Conservation (phyloP, 2,329 filamentous ascomycete species). For the Rutstroemia sp. region DNA sequence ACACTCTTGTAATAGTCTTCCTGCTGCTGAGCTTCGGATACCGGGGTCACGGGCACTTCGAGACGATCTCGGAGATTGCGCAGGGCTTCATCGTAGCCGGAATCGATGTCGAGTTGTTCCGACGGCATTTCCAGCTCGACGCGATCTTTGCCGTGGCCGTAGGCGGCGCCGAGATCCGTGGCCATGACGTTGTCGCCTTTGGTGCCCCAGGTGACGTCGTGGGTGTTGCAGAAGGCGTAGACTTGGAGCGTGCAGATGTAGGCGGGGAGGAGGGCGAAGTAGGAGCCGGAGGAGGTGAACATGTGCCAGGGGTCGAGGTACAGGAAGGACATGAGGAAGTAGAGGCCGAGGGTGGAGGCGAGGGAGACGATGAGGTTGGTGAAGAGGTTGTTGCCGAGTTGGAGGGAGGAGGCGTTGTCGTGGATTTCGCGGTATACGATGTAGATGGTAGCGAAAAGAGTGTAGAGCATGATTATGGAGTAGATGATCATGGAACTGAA, state of each 20-base stretch:
- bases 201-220: conserved; percentile 98
- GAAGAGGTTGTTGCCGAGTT: conserved; percentile 80
- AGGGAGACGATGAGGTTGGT: conserved; percentile 89
- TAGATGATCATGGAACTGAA: conserved; percentile 84
- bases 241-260: conserved; percentile 98
- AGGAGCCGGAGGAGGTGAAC: conserved; percentile 85
- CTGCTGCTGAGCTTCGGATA: conserved; percentile 76
- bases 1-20: conserved; percentile 99
- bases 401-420: conserved; percentile 38
- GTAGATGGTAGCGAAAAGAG: conserved; percentile 79
- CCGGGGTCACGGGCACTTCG: conserved; percentile 58
- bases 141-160: conserved; percentile 55
- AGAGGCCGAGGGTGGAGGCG: conserved; percentile 83
- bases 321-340: conserved; percentile 92
- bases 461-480: conserved; percentile 91
- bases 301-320: conserved; percentile 99
- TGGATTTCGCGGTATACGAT: conserved; percentile 78
- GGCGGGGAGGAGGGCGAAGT: conserved; percentile 83
- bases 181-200: conserved; percentile 96
- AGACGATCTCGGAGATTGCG: conserved; percentile 91
- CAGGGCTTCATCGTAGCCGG: conserved; percentile 91
- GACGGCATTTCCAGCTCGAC: conserved; percentile 97
- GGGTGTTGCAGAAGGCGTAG: conserved; percentile 98
- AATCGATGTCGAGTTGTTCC: conserved; percentile 97
- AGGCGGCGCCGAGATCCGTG: conserved; percentile 84